These are phyloP conservation scores for Coelastrella sp. DNA, from an alignment of 139 green algal genomes.

Conservation along the genomic window DNA sequence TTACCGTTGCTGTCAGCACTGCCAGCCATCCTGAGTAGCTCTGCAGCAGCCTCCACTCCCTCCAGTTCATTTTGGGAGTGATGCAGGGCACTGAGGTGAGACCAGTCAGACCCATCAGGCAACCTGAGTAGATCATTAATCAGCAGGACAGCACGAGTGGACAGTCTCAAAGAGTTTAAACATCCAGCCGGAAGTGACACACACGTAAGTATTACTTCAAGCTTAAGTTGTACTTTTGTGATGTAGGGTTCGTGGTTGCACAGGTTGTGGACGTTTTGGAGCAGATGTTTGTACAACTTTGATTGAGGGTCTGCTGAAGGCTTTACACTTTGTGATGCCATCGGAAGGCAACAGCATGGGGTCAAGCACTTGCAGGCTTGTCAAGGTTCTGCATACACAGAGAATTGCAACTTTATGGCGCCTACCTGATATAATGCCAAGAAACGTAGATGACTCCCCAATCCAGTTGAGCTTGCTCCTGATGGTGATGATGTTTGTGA, in stretches of 20 bases:
- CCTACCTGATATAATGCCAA: constrained; percentile 20
- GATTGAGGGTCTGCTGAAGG: too few species aligned
- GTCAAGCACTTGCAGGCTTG: background rate
- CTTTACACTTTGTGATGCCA: background rate
- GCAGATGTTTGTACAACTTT: too few species aligned
- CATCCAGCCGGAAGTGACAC: background rate
- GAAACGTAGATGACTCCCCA: constrained; percentile 30
- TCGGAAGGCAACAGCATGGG: background rate
- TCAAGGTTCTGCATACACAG: too few species aligned
- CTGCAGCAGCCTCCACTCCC: constrained; percentile 45
- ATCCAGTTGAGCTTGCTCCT: constrained; percentile 37
- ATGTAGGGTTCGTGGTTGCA: too few species aligned
- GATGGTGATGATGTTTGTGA: constrained; percentile 25
- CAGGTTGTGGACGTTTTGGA: too few species aligned
- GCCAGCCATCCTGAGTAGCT: constrained; percentile 31
- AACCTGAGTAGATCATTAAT: background rate
- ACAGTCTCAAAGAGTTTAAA: too few species aligned
- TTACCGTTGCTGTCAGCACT: constrained; percentile 18
- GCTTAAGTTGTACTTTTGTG: too few species aligned
- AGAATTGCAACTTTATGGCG: too few species aligned
- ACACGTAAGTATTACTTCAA: background rate
- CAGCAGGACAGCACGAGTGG: too few species aligned
- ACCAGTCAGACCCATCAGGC: constrained; percentile 36
- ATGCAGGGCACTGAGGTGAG: constrained; percentile 39
- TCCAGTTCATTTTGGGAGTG: constrained; percentile 45